A percentile compares a stretch with the other conserved stretches of the same genome.
Conservation (phyloP, 768 basidiomycete species). For the Boletus pseudo-olivaceus region DNA sequence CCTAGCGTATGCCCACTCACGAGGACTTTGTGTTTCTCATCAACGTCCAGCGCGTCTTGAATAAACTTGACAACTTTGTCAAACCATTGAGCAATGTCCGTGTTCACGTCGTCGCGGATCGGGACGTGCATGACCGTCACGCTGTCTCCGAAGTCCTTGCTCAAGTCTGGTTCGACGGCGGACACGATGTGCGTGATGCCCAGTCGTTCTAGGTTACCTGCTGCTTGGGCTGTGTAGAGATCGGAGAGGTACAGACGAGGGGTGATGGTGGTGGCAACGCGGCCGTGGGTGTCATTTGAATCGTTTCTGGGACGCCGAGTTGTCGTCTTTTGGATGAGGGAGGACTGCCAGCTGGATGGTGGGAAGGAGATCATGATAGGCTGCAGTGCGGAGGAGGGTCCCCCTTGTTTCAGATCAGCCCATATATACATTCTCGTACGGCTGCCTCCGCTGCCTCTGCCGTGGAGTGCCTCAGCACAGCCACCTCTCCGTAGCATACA, state of each 20-base stretch:
- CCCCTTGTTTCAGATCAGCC: constrained; percentile 6
- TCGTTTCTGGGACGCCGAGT: constrained; percentile 9
- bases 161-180: constrained; percentile 46
- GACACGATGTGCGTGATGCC: constrained; percentile 76
- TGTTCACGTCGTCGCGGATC: constrained; percentile 39
- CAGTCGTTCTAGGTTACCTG: constrained; percentile 45
- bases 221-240: constrained; percentile 50
- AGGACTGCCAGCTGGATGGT: constrained; percentile 26
- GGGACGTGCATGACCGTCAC: constrained; percentile 53
- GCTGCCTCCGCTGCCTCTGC: background rate
- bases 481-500: constrained; percentile 3
- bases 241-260: constrained; percentile 64
- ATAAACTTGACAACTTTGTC: constrained; percentile 53
- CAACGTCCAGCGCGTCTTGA: constrained; percentile 42
- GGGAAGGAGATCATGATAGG: constrained; percentile 33
- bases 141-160: constrained; percentile 18
- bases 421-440: constrained; percentile 4
- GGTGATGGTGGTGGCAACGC: constrained; percentile 33
- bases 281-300: constrained; percentile 13
- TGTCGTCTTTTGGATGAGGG: constrained; percentile 22
- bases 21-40: constrained; percentile 43
- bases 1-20: constrained; percentile 32
- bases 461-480: constrained; percentile 6
- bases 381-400: background rate
- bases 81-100: constrained; percentile 45